phyloP scores from a whole-genome alignment of 306 rosid species.

The Bauhinia variegata region DNA sequence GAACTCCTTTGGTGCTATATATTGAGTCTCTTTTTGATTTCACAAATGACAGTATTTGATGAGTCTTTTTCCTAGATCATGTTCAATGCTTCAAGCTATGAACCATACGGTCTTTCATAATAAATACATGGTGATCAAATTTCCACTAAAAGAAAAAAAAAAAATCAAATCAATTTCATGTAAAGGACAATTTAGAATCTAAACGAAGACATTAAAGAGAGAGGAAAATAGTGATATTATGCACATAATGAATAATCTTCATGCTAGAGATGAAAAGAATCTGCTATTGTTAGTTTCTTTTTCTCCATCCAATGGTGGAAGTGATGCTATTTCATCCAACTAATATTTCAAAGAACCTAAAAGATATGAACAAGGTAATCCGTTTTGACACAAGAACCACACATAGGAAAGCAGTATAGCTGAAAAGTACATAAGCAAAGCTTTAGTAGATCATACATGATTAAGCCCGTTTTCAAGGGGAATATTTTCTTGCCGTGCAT shows the following conservation, averaged over 20 bases:
- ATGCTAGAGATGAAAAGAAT: slow-evolving; percentile 14
- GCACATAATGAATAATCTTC: not conserved
- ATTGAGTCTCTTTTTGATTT: slow-evolving; percentile 16
- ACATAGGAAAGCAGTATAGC: not conserved
- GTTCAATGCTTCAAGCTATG: slow-evolving; percentile 18
- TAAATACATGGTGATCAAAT: not conserved
- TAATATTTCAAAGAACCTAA: slow-evolving; percentile 27
- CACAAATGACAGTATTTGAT: slow-evolving; percentile 13
- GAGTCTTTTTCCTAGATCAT: slow-evolving; percentile 25
- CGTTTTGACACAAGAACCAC: slow-evolving; percentile 9
- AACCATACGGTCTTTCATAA: slow-evolving; percentile 4
- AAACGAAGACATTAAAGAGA: not conserved
- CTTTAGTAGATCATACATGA: slow-evolving; percentile 10
- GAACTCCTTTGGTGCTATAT: slow-evolving; percentile 13
- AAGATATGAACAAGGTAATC: slow-evolving; percentile 7
- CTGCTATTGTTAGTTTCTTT: slow-evolving; percentile 2
- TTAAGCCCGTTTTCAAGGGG: not conserved
- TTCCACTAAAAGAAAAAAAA: not conserved
- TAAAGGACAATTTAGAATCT: not conserved
- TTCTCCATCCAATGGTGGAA: slow-evolving; percentile 16
- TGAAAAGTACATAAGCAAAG: slow-evolving; percentile 4
- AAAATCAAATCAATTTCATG: not conserved
- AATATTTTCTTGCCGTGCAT: slow-evolving; percentile 3
- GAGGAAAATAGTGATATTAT: not conserved
- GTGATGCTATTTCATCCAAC: slow-evolving; percentile 2